A percentile compares a stretch with the other conserved stretches of the same genome.
phyloP scores from a whole-genome alignment of 2,329 filamentous ascomycete genomes.

The Clonostachys chloroleuca region DNA sequence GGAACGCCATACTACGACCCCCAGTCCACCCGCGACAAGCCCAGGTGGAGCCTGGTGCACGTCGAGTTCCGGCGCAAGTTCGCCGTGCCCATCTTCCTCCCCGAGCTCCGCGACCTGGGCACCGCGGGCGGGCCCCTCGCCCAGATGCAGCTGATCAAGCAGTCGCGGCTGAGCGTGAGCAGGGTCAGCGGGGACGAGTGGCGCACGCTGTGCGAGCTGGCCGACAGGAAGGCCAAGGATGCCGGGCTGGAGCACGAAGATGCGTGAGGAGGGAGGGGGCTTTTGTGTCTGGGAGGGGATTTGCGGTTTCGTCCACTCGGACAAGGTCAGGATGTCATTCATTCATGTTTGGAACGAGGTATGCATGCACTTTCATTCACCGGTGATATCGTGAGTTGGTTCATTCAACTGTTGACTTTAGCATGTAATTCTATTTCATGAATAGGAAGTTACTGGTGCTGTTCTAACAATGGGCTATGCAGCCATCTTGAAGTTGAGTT shows the following conservation, averaged over 20 bases:
- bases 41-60: constrained; percentile 80
- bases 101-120: constrained; percentile 64
- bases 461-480: no score
- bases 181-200: constrained; percentile 63
- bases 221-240: constrained; percentile 33
- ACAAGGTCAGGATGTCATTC: no score
- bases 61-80: constrained; percentile 87
- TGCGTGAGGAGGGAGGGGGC: neutral
- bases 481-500: no score
- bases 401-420: no score
- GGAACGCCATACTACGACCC: constrained; percentile 74
- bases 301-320: no score
- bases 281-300: no score
- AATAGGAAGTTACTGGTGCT: no score
- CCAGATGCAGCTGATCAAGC: constrained; percentile 79
- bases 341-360: no score
- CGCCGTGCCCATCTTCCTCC: constrained; percentile 61
- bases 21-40: constrained; percentile 54
- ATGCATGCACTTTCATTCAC: no score
- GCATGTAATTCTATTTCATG: no score
- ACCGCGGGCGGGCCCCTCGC: constrained; percentile 53
- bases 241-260: constrained; percentile 29
- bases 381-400: no score
- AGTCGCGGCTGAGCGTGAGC: constrained; percentile 78
- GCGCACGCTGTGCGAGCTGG: constrained; percentile 54